Percentiles rank a stretch among this genome's conserved stretches.
Conservation (phyloP, 257 asterid genomes). For the Echites panduratus region DNA sequence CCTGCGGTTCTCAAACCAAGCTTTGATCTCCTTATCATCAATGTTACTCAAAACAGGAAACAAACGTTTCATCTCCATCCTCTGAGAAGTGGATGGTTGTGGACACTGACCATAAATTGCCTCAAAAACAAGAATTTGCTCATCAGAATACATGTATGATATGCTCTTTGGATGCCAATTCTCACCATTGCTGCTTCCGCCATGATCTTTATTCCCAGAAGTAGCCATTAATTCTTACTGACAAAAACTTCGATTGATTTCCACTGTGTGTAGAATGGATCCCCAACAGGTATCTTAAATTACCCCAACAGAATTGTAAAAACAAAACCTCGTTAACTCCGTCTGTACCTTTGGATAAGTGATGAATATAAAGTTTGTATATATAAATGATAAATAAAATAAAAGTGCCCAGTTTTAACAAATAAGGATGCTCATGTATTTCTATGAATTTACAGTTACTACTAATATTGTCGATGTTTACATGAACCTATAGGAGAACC, state of each 20-base stretch:
- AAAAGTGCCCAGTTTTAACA: too few relatives aligned
- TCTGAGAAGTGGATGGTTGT: neutral
- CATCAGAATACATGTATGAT: neutral
- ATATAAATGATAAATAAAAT: too few relatives aligned
- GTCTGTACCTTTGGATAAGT: neutral
- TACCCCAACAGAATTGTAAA: neutral
- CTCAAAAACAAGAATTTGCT: neutral
- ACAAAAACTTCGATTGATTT: too few relatives aligned
- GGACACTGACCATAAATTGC: neutral
- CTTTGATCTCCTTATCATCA: neutral
- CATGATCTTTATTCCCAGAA: neutral
- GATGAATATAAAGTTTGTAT: neutral
- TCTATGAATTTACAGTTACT: too few relatives aligned
- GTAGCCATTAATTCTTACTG: neutral
- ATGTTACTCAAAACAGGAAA: neutral
- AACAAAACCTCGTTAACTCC: neutral
- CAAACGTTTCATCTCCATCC: conserved; percentile 5
- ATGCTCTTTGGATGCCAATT: neutral
- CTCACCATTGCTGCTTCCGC: neutral
- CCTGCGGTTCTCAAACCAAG: conserved; percentile 2
- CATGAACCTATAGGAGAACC: too few relatives aligned
- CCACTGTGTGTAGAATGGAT: neutral
- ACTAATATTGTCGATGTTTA: too few relatives aligned
- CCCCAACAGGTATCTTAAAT: neutral
- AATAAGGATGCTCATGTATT: too few relatives aligned